Conservation (phyloP, 192 early-diverging fungal species). For the Linnemannia zychae region DNA sequence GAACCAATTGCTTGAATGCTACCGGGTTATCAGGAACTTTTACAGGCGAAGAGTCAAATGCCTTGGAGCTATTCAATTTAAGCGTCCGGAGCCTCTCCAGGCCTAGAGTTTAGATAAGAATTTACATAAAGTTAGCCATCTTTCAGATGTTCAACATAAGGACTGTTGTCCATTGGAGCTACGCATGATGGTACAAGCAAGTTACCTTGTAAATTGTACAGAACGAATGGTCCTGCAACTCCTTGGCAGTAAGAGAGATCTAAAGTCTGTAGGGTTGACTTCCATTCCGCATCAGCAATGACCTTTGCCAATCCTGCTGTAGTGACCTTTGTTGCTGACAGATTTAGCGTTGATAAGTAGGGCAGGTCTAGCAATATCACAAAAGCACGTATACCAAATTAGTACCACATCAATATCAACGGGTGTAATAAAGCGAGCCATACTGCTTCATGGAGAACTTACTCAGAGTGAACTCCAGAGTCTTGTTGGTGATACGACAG, state of each 20-base stretch:
- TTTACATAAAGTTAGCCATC: not conserved
- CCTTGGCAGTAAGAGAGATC: conserved; percentile 56
- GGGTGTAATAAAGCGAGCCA: too few relatives aligned
- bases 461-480: conserved; percentile 32
- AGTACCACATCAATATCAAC: not conserved
- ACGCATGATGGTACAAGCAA: not conserved
- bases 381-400: not conserved
- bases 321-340: conserved; percentile 70
- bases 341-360: conserved; percentile 32
- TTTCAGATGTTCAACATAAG: conserved; percentile 18
- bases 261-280: conserved; percentile 41
- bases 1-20: conserved; percentile 8
- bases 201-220: conserved; percentile 54
- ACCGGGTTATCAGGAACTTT: conserved; percentile 6
- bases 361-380: conserved; percentile 29
- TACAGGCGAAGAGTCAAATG: conserved; percentile 33
- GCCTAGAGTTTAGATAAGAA: not conserved
- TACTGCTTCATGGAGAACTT: not conserved
- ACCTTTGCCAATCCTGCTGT: conserved; percentile 56
- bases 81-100: conserved; percentile 43
- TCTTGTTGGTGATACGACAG: conserved; percentile 64
- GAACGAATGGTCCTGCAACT: conserved; percentile 22
- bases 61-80: conserved; percentile 37
- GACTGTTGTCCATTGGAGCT: not conserved
- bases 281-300: conserved; percentile 35